Percentiles rank a stretch among this genome's conserved stretches.
These are phyloP conservation scores for Pythium vanterpoolii DNA, from an alignment of 352 stramenopile species.

Conservation along the genomic window DNA sequence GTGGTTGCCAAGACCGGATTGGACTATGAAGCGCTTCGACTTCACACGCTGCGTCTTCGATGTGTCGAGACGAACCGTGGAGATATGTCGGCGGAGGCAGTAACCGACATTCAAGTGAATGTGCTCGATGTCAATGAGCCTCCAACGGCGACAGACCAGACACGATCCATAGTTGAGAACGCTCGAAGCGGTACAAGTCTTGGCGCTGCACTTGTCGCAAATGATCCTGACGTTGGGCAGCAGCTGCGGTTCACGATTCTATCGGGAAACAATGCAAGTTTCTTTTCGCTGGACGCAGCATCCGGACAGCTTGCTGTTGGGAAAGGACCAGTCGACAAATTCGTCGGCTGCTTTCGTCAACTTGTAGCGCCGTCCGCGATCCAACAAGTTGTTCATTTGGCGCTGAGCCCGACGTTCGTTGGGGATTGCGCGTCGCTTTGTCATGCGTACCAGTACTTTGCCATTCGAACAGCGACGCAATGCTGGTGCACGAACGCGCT, in stretches of 20 bases:
- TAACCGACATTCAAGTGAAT: conserved; percentile 12
- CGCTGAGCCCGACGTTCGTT: not conserved
- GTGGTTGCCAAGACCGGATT: conserved; percentile 9
- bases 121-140: conserved; percentile 32
- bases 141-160: conserved; percentile 19
- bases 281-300: conserved; percentile 21
- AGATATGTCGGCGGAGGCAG: not conserved
- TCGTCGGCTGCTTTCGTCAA: conserved; percentile 24
- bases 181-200: conserved; percentile 8
- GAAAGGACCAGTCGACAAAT: conserved; percentile 21
- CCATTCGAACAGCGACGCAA: conserved; percentile 13
- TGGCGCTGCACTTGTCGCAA: conserved; percentile 12
- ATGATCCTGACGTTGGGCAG: conserved; percentile 25
- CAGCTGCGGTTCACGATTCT: conserved; percentile 21
- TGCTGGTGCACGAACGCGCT: conserved; percentile 25
- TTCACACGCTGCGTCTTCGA: conserved; percentile 13
- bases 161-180: conserved; percentile 22
- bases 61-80: conserved; percentile 17
- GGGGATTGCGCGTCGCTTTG: conserved; percentile 13
- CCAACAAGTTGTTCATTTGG: conserved; percentile 4
- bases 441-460: conserved; percentile 19
- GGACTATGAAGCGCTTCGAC: conserved; percentile 19
- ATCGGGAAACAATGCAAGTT: conserved; percentile 18
- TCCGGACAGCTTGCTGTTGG: conserved; percentile 26
- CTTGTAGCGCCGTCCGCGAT: conserved; percentile 3